Evolutionary conservation across 768 basidiomycete species (phyloP).

Genomic region (Neoboletus magnificus): DNA sequence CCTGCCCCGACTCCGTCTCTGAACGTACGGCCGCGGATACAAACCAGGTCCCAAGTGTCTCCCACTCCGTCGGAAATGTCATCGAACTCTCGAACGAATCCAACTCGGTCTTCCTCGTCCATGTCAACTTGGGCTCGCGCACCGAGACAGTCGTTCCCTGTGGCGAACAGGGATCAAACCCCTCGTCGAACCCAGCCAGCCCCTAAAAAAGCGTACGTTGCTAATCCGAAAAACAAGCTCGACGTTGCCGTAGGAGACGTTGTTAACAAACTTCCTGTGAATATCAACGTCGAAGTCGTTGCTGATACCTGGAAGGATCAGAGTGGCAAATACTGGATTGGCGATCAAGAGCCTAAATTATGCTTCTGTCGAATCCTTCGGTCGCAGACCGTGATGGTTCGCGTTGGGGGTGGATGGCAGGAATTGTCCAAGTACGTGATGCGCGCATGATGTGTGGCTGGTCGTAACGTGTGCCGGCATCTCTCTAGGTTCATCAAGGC

Average conservation of each 20-base stretch:
- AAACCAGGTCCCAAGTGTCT: conserved; percentile 48
- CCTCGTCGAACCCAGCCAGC: conserved; percentile 41
- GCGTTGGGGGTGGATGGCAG: conserved; percentile 93
- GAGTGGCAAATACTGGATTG: conserved; percentile 96
- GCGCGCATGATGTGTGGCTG: neutral
- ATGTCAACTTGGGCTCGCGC: conserved; percentile 67
- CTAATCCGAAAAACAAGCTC: conserved; percentile 87
- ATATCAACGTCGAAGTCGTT: conserved; percentile 78
- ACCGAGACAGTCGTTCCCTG: conserved; percentile 59
- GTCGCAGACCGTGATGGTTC: conserved; percentile 93
- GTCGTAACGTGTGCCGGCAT: neutral
- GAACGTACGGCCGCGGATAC: conserved; percentile 38
- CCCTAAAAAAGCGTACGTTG: conserved; percentile 68
- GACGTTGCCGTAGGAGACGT: conserved; percentile 92
- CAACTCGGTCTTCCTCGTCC: conserved; percentile 42
- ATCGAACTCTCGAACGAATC: conserved; percentile 45
- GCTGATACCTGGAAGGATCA: conserved; percentile 87
- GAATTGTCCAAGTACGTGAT: conserved; percentile 80
- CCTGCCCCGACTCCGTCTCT: conserved; percentile 34
- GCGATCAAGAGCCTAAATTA: conserved; percentile 82
- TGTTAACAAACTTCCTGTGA: conserved; percentile 82
- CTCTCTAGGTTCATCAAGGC: conserved; percentile 73
- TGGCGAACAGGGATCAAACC: conserved; percentile 41
- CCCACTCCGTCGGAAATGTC: conserved; percentile 64
- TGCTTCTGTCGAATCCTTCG: conserved; percentile 91